Evolutionary conservation across 2,329 filamentous ascomycete species (phyloP).

Genomic region (Fusarium tjaetaba): DNA sequence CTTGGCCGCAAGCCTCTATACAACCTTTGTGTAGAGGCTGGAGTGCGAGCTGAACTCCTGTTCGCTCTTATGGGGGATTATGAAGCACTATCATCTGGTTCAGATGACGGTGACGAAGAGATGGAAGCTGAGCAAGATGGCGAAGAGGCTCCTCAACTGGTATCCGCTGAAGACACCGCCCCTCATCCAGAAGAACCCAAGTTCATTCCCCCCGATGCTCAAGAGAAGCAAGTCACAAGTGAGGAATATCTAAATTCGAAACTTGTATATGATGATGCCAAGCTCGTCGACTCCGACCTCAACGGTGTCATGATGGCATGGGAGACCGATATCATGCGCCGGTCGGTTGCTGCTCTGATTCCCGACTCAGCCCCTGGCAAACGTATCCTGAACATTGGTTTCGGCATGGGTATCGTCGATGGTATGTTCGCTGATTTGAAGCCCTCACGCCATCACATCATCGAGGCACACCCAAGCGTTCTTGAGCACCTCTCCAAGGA

Average conservation of each 20-base stretch:
- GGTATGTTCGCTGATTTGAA: conserved; percentile 74
- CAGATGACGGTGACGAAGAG: conserved; percentile 60
- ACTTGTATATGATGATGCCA: conserved; percentile 71
- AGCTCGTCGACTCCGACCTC: conserved; percentile 76
- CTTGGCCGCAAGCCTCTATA: conserved; percentile 79
- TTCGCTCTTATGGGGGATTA: conserved; percentile 86
- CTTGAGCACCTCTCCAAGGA: conserved; percentile 68
- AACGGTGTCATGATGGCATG: conserved; percentile 96
- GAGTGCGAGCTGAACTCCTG: conserved; percentile 88
- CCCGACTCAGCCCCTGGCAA: conserved; percentile 61
- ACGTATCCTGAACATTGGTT: conserved; percentile 84
- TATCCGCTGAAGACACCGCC: conserved; percentile 44
- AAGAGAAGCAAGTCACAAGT: conserved; percentile 65
- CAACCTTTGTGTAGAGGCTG: conserved; percentile 85
- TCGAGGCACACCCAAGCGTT: conserved; percentile 85
- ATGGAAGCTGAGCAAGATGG: conserved; percentile 58
- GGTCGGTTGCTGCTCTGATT: conserved; percentile 75
- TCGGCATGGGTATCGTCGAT: conserved; percentile 92
- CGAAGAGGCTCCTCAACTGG: conserved; percentile 47
- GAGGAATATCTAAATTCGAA: conserved; percentile 74
- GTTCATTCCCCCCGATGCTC: conserved; percentile 49
- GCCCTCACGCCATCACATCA: conserved; percentile 80
- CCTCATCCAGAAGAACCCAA: conserved; percentile 45
- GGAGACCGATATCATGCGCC: conserved; percentile 87
- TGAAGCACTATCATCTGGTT: conserved; percentile 72